phyloP scores from a whole-genome alignment of 83 land plant species.

The Thuja plicata region DNA sequence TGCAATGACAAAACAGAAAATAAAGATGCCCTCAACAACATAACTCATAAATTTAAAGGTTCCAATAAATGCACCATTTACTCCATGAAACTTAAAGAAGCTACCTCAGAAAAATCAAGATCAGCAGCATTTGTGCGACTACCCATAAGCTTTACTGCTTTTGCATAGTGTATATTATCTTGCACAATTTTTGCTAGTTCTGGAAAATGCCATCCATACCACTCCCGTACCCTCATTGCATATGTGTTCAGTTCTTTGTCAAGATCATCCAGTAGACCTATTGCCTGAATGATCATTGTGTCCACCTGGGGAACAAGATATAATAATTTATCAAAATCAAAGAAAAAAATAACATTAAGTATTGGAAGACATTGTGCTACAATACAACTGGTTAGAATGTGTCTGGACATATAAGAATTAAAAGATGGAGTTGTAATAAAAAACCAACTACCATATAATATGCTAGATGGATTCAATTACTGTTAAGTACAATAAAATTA shows the following conservation, averaged over 20 bases:
- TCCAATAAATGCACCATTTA: not conserved
- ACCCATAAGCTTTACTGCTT: constrained; percentile 91
- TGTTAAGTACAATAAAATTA: not conserved
- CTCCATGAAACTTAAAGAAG: not conserved
- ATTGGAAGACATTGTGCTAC: not conserved
- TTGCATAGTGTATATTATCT: constrained; percentile 93
- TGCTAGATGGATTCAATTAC: not conserved
- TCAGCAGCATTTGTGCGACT: constrained; percentile 77
- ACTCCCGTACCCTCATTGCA: constrained; percentile 97
- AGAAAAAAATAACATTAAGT: not conserved
- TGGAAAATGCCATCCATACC: constrained; percentile 99
- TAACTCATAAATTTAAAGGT: not conserved
- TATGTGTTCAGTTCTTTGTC: constrained; percentile 97
- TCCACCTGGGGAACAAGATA: constrained; percentile 58
- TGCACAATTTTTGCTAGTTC: constrained; percentile 89
- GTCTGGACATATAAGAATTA: not conserved
- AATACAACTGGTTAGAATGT: not conserved
- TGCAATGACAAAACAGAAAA: not conserved
- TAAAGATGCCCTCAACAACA: not conserved
- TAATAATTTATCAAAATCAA: not conserved
- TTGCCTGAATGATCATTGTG: constrained; percentile 98
- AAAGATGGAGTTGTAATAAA: not conserved
- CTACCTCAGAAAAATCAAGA: constrained; percentile 96
- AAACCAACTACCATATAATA: not conserved
- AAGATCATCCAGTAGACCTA: constrained; percentile 96